Percentiles rank a stretch among this genome's conserved stretches.
phyloP scores from a whole-genome alignment of 805 yeast genomes.

The Kuraishia capsulata region DNA sequence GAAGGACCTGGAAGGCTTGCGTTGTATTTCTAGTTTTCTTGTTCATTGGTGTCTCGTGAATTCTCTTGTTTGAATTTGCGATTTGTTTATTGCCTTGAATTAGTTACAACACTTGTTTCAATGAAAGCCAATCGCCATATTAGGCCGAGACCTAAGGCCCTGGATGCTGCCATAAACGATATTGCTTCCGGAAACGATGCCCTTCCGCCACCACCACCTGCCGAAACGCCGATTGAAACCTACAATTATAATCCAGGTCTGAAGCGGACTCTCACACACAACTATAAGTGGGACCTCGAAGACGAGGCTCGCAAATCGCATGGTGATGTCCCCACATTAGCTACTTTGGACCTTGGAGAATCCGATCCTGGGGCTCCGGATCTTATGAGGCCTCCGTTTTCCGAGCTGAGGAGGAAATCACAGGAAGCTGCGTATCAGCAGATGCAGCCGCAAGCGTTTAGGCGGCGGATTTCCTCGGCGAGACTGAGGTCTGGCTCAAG shows the following conservation, averaged over 20 bases:
- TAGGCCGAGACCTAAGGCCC: background rate
- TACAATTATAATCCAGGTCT: conserved; percentile 3
- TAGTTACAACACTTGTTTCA: too few relatives aligned
- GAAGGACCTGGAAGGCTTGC: too few relatives aligned
- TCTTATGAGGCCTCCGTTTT: background rate
- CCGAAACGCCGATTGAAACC: background rate
- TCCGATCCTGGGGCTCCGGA: too few relatives aligned
- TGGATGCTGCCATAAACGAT: too few relatives aligned
- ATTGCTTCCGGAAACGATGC: too few relatives aligned
- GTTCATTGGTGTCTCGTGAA: too few relatives aligned
- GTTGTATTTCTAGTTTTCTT: too few relatives aligned
- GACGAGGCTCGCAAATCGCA: conserved; percentile 6
- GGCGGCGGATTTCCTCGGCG: conserved; percentile 8
- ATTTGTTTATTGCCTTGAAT: too few relatives aligned
- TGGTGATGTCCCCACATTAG: background rate
- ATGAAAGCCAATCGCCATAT: too few relatives aligned
- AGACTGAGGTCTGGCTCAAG: too few relatives aligned
- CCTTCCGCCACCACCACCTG: background rate
- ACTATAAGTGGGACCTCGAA: conserved; percentile 13
- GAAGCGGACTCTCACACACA: conserved; percentile 9
- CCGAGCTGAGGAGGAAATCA: conserved; percentile 10
- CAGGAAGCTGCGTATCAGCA: conserved; percentile 11
- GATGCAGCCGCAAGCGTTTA: conserved; percentile 14
- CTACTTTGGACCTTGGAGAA: background rate
- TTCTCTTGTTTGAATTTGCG: too few relatives aligned